Evolutionary conservation across 305 asterid genomes (phyloP).

Genomic region (Solanum hybrid): DNA sequence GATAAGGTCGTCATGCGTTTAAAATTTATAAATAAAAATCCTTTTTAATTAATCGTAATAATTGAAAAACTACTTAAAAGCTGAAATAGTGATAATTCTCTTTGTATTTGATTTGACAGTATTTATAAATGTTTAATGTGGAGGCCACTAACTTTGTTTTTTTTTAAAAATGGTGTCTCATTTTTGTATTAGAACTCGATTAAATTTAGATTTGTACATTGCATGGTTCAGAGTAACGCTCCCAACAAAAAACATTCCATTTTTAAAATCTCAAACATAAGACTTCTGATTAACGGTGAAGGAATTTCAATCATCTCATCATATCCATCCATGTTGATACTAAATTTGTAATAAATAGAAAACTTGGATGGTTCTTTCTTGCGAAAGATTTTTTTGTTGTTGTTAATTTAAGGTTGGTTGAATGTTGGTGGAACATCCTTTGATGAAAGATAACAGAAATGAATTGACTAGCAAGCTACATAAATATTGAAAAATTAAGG

Average conservation of each 20-base stretch:
- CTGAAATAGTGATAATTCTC: not conserved
- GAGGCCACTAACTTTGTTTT: not conserved
- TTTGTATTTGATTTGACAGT: not conserved
- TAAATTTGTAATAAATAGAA: not conserved
- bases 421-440: not conserved
- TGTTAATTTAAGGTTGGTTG: not conserved
- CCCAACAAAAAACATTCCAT: not conserved
- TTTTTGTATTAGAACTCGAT: accelerated
- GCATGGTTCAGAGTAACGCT: not conserved
- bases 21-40: not conserved
- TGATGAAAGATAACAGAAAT: not conserved
- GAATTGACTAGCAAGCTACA: not conserved
- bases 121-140: not conserved
- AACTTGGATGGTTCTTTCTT: not conserved
- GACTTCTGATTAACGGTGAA: not conserved
- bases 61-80: not conserved
- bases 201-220: not conserved
- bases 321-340: not conserved
- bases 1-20: not conserved
- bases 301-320: not conserved
- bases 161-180: accelerated
- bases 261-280: not conserved
- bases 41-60: not conserved
- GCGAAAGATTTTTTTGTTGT: not conserved
- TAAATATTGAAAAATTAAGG: not conserved